Percentiles rank a stretch among this genome's conserved stretches.
Evolutionary conservation across 306 rosid genomes (phyloP).

Genomic region (Cucurbita moschata): DNA sequence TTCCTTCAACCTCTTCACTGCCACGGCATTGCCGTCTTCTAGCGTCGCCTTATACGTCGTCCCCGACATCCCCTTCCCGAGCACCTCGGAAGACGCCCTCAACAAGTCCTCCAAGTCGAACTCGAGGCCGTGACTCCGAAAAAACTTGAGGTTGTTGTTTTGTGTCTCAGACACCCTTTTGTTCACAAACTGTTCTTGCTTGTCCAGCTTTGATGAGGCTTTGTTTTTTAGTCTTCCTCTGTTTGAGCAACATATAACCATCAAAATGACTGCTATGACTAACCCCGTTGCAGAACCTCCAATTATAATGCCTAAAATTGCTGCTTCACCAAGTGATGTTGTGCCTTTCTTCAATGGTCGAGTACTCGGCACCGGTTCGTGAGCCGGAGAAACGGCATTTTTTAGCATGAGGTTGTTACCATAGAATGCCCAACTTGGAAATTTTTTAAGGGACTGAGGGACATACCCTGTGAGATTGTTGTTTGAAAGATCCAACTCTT

Average conservation of each 20-base stretch:
- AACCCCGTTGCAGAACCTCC: constrained; percentile 55
- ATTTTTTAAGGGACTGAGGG: constrained; percentile 56
- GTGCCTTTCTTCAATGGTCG: constrained; percentile 25
- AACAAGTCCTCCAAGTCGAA: constrained; percentile 81
- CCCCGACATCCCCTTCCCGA: constrained; percentile 80
- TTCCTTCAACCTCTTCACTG: constrained; percentile 82
- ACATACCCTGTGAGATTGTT: constrained; percentile 59
- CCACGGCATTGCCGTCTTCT: constrained; percentile 66
- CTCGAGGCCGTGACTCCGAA: constrained; percentile 50
- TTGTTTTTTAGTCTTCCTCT: constrained; percentile 9
- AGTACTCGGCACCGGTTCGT: constrained; percentile 27
- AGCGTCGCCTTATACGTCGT: constrained; percentile 79
- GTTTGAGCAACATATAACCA: constrained; percentile 38
- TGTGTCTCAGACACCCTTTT: constrained; percentile 29
- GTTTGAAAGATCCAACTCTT: constrained; percentile 41
- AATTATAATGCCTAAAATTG: constrained; percentile 48
- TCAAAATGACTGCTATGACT: constrained; percentile 27
- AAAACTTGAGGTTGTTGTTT: constrained; percentile 49
- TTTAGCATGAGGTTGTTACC: constrained; percentile 46
- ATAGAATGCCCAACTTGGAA: constrained; percentile 46
- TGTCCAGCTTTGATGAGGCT: constrained; percentile 23
- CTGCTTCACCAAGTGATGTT: constrained; percentile 35
- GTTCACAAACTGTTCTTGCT: constrained; percentile 31
- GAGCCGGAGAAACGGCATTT: constrained; percentile 39
- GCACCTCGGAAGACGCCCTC: constrained; percentile 95